Base-by-base conservation (phyloP, 805 yeast genomes). In the Yarrowia bubula region DNA sequence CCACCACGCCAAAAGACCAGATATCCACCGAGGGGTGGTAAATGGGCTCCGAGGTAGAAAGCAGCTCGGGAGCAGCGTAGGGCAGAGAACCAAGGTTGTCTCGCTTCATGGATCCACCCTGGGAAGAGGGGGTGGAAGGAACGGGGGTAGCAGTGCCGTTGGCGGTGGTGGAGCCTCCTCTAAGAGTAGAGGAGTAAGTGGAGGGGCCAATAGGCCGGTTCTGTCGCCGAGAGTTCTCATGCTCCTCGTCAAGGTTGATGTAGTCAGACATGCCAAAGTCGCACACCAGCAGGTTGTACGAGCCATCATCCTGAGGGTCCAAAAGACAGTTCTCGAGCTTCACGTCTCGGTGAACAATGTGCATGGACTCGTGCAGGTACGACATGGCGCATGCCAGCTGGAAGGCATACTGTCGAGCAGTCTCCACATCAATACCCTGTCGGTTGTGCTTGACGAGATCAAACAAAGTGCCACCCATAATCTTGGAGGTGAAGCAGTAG, bases 1-100 rank as follows among this genome's bases (percentile, higher is more conserved):
- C 70, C 68, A 89, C 76, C 0, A 92, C 89, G 4, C 98, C 98
- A 50, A 89, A 80, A 0, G 97, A 96, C 98, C 98, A 92, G 5
- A 90, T 81, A 75, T 92, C 98, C 1, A 92, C 87, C 43, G 84
- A 77, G 1, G 89, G 86, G 1, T 88, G 87, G 65, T 84, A 71
- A 71, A 75, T 65, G 67, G 86, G 78, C 71, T 86, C 78, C 2
- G 62, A 63, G 5, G 91, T 89, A 48, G 80, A 79, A 44, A 92
- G 76, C 15, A 91, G 79, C 73, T 92, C 97, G 0, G 98, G 98
- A 0, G 96, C 84, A 0, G 97, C 96, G 74, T 91, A 92, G 0
- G 98, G 97, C 37, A 92, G 78, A 1, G 97, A 92, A 0, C 98
- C 98, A 57, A 90, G 89, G 69, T 87, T 66, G 39, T 67, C 64